Evolutionary conservation across 371 early-diverging fungal genomes (phyloP).

Genomic region (Actinomucor elegans): DNA sequence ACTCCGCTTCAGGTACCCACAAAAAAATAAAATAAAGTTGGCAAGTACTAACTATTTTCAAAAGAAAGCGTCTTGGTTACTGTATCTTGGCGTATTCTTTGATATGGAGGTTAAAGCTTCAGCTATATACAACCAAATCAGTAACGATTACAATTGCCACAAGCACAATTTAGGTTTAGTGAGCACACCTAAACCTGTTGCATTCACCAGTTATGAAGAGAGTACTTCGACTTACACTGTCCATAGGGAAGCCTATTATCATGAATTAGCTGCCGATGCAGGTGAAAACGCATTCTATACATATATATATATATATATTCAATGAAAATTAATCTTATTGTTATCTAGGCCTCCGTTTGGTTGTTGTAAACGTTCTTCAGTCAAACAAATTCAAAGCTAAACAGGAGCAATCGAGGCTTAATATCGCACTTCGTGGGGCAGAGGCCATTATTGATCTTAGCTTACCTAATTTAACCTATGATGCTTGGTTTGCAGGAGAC

Average conservation of each 20-base stretch:
- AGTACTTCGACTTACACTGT: not conserved
- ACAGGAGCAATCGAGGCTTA: no score
- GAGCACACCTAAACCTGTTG: slow-evolving; percentile 2
- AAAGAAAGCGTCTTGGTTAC: slow-evolving; percentile 27
- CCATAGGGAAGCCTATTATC: slow-evolving; percentile 7
- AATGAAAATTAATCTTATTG: no score
- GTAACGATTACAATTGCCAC: slow-evolving; percentile 21
- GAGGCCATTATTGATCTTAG: slow-evolving; percentile 16
- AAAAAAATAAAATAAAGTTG: no score
- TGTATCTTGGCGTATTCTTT: slow-evolving; percentile 27
- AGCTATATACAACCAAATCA: slow-evolving; percentile 7
- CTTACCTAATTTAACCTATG: not conserved
- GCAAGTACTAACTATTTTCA: not conserved
- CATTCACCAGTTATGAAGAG: slow-evolving; percentile 15
- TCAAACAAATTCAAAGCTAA: not conserved
- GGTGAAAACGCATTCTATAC: no score
- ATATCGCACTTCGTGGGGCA: not conserved
- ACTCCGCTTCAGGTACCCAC: slow-evolving; percentile 25
- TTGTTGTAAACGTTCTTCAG: not conserved
- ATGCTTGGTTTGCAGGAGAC: slow-evolving; percentile 1
- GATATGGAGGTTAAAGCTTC: slow-evolving; percentile 10
- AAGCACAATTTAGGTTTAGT: slow-evolving; percentile 9
- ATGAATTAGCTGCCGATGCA: slow-evolving; percentile 21
- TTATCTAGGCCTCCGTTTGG: no score
- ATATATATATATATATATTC: no score